These are phyloP conservation scores for Phytophthora quininea DNA, from an alignment of 352 stramenopile genomes.

Conservation along the genomic window DNA sequence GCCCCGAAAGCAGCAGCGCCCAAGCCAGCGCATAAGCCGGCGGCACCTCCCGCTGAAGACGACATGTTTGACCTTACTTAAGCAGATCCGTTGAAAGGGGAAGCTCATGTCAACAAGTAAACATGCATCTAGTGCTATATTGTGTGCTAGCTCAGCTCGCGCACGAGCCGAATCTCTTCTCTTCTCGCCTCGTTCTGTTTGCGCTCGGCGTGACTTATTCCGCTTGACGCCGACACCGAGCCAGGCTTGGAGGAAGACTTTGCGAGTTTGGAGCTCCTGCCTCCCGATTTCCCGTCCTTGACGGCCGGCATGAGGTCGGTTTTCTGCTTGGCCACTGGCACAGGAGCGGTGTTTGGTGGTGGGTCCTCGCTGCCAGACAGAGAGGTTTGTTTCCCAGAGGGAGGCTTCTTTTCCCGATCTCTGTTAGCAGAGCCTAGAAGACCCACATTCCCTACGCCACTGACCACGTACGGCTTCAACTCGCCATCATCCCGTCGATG, in stretches of 20 bases:
- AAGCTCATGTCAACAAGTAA: constrained; percentile 15
- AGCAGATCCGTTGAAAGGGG: neutral
- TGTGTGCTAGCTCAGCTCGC: constrained; percentile 47
- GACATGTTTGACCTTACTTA: constrained; percentile 82
- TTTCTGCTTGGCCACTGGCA: constrained; percentile 30
- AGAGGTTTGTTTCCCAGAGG: constrained; percentile 15
- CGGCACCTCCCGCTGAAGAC: constrained; percentile 46
- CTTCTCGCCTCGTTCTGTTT: constrained; percentile 48
- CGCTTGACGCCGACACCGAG: constrained; percentile 7
- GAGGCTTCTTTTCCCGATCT: constrained; percentile 36
- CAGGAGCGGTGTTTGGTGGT: constrained; percentile 11
- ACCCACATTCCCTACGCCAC: constrained; percentile 63
- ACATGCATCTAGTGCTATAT: constrained; percentile 28
- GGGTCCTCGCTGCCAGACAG: constrained; percentile 22
- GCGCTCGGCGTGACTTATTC: constrained; percentile 39
- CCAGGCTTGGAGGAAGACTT: constrained; percentile 8
- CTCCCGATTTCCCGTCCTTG: constrained; percentile 11
- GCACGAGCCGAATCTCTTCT: constrained; percentile 67
- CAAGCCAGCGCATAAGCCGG: constrained; percentile 18
- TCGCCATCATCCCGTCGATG: constrained; percentile 18
- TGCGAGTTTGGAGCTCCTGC: constrained; percentile 7
- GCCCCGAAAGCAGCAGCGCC: constrained; percentile 23
- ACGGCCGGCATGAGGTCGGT: constrained; percentile 30
- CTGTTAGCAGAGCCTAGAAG: constrained; percentile 29
- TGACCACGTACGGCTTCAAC: constrained; percentile 47